phyloP scores from a whole-genome alignment of 441 rosid genomes.

The Mallotus repandus region DNA sequence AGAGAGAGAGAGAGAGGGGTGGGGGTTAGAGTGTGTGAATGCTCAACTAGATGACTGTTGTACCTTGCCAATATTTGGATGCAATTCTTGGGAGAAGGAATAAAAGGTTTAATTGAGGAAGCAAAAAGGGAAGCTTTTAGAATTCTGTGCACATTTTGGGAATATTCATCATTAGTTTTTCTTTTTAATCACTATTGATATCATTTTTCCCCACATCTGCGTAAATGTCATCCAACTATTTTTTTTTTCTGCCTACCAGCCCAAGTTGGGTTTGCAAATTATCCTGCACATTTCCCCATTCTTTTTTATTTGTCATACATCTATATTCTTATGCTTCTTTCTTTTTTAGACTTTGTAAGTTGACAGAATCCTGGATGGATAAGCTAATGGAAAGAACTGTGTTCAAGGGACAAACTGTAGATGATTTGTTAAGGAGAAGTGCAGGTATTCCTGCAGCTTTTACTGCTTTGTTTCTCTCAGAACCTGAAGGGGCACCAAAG shows the following conservation, averaged over 20 bases:
- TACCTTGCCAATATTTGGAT: not conserved
- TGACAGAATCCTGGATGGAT: slow-evolving; percentile 94
- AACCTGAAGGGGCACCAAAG: slow-evolving; percentile 95
- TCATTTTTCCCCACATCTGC: not conserved
- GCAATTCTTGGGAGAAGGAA: not conserved
- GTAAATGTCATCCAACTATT: not conserved
- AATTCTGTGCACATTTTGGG: not conserved
- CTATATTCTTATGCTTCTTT: slow-evolving; percentile 21
- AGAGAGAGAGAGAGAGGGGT: too few species aligned
- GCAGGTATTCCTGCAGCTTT: slow-evolving; percentile 99
- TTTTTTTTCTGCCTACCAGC: too few species aligned
- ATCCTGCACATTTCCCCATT: not conserved
- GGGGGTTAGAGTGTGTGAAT: too few species aligned
- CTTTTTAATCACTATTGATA: too few species aligned
- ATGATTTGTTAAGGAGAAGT: slow-evolving; percentile 92
- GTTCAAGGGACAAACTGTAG: slow-evolving; percentile 88
- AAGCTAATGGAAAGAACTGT: slow-evolving; percentile 93
- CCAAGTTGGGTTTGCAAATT: not conserved
- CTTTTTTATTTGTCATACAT: not conserved
- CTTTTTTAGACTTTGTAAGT: slow-evolving; percentile 69
- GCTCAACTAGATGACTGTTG: not conserved
- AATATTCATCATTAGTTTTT: not conserved
- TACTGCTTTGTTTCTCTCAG: slow-evolving; percentile 90
- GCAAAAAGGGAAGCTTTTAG: not conserved
- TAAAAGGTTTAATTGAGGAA: not conserved